phyloP scores from a whole-genome alignment of 23 red algal genomes.

The Gracilaria caudata region DNA sequence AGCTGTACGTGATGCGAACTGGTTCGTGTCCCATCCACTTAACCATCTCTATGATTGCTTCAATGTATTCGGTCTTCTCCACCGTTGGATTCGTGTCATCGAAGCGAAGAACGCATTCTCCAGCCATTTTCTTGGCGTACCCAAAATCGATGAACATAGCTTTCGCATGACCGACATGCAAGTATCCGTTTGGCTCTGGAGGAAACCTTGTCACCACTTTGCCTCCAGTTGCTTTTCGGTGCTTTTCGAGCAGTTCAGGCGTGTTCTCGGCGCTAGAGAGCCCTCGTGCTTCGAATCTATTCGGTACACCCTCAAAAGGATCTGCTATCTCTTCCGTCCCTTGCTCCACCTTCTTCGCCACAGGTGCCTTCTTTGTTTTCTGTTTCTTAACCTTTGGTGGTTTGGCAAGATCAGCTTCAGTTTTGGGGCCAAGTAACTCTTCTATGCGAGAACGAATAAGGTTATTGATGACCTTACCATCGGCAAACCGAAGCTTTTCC shows the following conservation, averaged over 20 bases:
- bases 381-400: slow-evolving; percentile 57
- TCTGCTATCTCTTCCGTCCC: slow-evolving; percentile 38
- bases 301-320: slow-evolving; percentile 86
- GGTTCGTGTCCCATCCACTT: slow-evolving; percentile 96
- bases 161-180: slow-evolving; percentile 98
- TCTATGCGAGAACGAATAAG: slow-evolving; percentile 56
- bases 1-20: slow-evolving; percentile 84
- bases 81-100: slow-evolving; percentile 99
- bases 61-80: slow-evolving; percentile 90
- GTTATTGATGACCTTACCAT: slow-evolving; percentile 65
- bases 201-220: slow-evolving; percentile 89
- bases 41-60: slow-evolving; percentile 92
- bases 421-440: slow-evolving; percentile 79
- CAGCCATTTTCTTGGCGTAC: slow-evolving; percentile 83
- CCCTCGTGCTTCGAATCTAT: slow-evolving; percentile 81
- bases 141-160: slow-evolving; percentile 99
- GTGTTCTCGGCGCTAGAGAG: slow-evolving; percentile 83
- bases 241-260: slow-evolving; percentile 84
- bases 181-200: slow-evolving; percentile 96
- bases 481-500: slow-evolving; percentile 78
- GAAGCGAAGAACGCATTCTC: slow-evolving; percentile 92
- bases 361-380: slow-evolving; percentile 37
- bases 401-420: slow-evolving; percentile 75
- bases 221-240: slow-evolving; percentile 65
- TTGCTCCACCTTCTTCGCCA: not conserved